Percentiles rank a stretch among this genome's conserved stretches.
phyloP scores from a whole-genome alignment of 257 asterid species.

The Cruciata laevipes region DNA sequence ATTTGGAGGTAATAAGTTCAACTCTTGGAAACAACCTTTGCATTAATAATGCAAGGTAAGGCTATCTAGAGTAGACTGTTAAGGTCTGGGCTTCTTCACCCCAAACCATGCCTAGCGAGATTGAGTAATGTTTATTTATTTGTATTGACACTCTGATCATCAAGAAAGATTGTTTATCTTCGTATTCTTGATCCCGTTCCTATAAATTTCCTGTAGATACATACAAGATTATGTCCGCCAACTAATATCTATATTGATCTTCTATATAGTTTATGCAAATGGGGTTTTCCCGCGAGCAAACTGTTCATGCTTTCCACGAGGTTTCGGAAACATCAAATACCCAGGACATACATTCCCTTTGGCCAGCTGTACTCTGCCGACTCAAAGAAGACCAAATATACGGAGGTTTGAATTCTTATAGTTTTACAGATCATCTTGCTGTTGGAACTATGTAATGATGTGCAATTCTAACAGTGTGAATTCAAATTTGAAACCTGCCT shows the following conservation, averaged over 20 bases:
- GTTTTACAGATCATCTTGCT: conserved; percentile 21
- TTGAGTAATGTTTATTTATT: background rate
- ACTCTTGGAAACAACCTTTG: too few relatives aligned
- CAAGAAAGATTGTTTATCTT: background rate
- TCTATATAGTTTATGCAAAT: conserved; percentile 40
- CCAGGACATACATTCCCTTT: conserved; percentile 49
- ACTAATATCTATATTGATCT: conserved; percentile 14
- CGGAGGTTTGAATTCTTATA: conserved; percentile 31
- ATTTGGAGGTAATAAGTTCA: too few relatives aligned
- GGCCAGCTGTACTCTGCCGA: conserved; percentile 60
- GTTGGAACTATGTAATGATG: conserved; percentile 19
- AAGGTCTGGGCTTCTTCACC: background rate
- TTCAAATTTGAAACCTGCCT: conserved; percentile 6
- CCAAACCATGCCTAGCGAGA: background rate
- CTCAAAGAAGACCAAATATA: conserved; percentile 62
- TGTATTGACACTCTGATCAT: background rate
- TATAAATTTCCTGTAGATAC: background rate
- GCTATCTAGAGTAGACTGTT: background rate
- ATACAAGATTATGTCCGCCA: background rate
- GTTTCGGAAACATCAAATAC: conserved; percentile 38
- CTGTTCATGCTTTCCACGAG: conserved; percentile 40
- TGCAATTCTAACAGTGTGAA: conserved; percentile 16
- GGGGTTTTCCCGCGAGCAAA: conserved; percentile 62
- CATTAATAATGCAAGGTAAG: background rate
- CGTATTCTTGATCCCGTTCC: background rate